These are phyloP conservation scores for Albugo laibachii DNA, from an alignment of 352 stramenopile species.

Conservation along the genomic window DNA sequence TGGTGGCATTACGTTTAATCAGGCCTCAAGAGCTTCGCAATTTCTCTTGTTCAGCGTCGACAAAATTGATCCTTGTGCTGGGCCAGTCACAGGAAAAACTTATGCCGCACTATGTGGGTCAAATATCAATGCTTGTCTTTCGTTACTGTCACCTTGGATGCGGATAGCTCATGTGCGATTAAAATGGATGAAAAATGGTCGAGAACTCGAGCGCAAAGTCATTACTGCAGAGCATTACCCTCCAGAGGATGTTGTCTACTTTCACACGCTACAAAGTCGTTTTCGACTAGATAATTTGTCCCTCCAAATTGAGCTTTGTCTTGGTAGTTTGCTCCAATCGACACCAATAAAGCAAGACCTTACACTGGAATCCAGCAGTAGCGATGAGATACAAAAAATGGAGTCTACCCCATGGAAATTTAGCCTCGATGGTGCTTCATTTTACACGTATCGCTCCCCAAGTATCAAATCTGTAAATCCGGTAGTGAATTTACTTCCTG, in stretches of 20 bases:
- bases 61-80: slow-evolving; percentile 24
- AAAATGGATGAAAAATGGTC: slow-evolving; percentile 29
- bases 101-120: slow-evolving; percentile 36
- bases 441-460: slow-evolving; percentile 46
- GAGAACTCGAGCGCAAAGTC: slow-evolving; percentile 36
- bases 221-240: slow-evolving; percentile 37
- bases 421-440: slow-evolving; percentile 37
- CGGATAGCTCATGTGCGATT: slow-evolving; percentile 12
- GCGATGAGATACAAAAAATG: no score
- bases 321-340: slow-evolving; percentile 1
- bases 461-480: slow-evolving; percentile 29
- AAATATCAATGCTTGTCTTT: slow-evolving; percentile 34
- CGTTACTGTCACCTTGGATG: background rate
- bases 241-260: slow-evolving; percentile 41
- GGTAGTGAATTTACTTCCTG: slow-evolving; percentile 18
- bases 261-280: slow-evolving; percentile 55
- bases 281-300: slow-evolving; percentile 52
- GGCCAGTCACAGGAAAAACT: slow-evolving; percentile 46
- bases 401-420: slow-evolving; percentile 10
- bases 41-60: slow-evolving; percentile 36
- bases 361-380: no score
- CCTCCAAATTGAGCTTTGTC: slow-evolving; percentile 25
- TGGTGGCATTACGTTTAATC: slow-evolving; percentile 17
- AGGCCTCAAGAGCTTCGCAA: slow-evolving; percentile 12
- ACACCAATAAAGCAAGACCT: no score